Conservation (phyloP, 768 basidiomycete species). For the Suillus luteus region DNA sequence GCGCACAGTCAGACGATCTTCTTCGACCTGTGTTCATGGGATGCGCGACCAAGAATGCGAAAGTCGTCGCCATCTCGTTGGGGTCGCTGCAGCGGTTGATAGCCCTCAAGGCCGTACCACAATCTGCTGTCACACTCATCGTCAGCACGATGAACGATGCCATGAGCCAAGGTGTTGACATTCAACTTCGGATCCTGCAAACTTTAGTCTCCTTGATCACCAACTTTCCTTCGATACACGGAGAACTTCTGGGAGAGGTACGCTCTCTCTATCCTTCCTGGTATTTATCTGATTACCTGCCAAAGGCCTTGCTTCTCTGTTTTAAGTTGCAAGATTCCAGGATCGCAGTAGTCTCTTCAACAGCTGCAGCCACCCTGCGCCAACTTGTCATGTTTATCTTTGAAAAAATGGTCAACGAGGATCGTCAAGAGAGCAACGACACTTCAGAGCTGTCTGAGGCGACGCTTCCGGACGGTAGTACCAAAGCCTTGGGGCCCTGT, state of each 20-base stretch:
- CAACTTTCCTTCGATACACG: conserved; percentile 82
- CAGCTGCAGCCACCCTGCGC: conserved; percentile 92
- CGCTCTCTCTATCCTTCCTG: conserved; percentile 26
- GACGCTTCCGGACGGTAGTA: conserved; percentile 67
- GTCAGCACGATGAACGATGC: conserved; percentile 85
- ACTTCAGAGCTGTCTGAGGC: conserved; percentile 38
- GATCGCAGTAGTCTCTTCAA: conserved; percentile 95
- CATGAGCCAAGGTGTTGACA: conserved; percentile 93
- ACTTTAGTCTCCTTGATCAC: conserved; percentile 90
- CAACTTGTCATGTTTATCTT: conserved; percentile 98
- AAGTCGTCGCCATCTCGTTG: conserved; percentile 90
- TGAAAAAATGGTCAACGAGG: conserved; percentile 88
- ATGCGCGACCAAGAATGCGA: conserved; percentile 89
- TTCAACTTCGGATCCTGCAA: conserved; percentile 92
- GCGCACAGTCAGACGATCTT: conserved; percentile 77
- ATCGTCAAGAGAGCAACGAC: conserved; percentile 42
- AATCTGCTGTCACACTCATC: conserved; percentile 75
- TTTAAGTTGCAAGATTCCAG: conserved; percentile 95
- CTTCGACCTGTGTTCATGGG: conserved; percentile 92
- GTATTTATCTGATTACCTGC: neutral
- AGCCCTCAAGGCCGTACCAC: conserved; percentile 80
- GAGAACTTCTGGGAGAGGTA: conserved; percentile 79
- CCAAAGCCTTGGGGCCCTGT: conserved; percentile 66
- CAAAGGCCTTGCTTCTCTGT: conserved; percentile 85
- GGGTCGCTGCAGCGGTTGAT: conserved; percentile 92